phyloP scores from a whole-genome alignment of 2,329 filamentous ascomycete species.

The Ophioceras dolichostomum region DNA sequence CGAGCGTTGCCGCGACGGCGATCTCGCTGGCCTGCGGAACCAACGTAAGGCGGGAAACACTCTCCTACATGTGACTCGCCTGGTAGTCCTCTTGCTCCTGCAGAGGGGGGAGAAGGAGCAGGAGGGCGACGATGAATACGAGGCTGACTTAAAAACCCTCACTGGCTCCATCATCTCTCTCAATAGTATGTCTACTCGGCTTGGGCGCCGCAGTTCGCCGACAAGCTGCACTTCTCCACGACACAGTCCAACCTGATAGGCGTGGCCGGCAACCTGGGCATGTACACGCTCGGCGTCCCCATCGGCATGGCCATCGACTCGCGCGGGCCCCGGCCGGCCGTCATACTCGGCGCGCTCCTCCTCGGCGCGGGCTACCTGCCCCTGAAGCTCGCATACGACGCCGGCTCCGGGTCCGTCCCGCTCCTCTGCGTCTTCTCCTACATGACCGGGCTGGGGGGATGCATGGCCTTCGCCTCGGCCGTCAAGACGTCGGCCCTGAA shows the following conservation, averaged over 20 bases:
- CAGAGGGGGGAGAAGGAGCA: no score
- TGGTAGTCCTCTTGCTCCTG: slow-evolving; percentile 6
- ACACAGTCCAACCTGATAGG: slow-evolving; percentile 89
- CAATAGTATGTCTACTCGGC: slow-evolving; percentile 96
- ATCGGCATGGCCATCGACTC: slow-evolving; percentile 79
- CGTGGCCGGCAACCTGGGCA: slow-evolving; percentile 75
- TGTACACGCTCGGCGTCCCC: slow-evolving; percentile 86
- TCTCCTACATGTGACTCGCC: no score
- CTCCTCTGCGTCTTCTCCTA: slow-evolving; percentile 73
- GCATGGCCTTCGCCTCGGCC: slow-evolving; percentile 77
- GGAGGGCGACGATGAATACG: no score
- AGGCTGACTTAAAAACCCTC: no score
- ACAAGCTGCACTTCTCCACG: slow-evolving; percentile 75
- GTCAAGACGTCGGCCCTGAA: slow-evolving; percentile 83
- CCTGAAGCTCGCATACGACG: slow-evolving; percentile 66
- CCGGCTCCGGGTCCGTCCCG: slow-evolving; percentile 45
- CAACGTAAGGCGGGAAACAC: slow-evolving; percentile 73
- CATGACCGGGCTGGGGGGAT: slow-evolving; percentile 72
- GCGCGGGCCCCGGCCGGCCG: slow-evolving; percentile 67
- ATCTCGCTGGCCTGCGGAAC: slow-evolving; percentile 87
- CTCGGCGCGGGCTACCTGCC: slow-evolving; percentile 78
- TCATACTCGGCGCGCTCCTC: slow-evolving; percentile 60
- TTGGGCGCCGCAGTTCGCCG: slow-evolving; percentile 92
- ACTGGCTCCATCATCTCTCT: no score
- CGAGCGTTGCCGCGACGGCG: slow-evolving; percentile 72